Evolutionary conservation across 345 rosid genomes (phyloP), one percentile per base, ranked within the genome.

Genomic region (Populus tremula): DNA sequence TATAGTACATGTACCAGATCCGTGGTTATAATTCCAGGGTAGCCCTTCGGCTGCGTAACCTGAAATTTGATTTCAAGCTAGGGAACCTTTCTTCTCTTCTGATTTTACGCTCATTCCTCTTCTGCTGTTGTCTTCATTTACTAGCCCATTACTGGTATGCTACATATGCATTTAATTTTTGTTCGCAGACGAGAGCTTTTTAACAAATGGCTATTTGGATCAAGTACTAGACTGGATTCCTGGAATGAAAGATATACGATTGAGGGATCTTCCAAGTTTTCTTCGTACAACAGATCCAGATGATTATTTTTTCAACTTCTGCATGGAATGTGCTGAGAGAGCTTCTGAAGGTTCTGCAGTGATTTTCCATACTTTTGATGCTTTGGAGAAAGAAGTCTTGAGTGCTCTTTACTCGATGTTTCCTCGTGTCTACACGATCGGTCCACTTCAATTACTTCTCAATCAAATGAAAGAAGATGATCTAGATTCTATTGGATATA

Each of bases 311-410:
- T 59, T 73, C 17, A 73, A 10, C 21, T 36, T 14, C 61, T 8
- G 12, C 68, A 2, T 4, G 33, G 5, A 18, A 18, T 47, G 59
- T 27, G 21, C 38, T 8, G 16, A 2, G 17, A 74, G 47, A 25
- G 33, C 61, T 2, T 23, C 12, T 47, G 29, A 65, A 64, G 77
- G 61, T 20, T 25, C 50, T 17, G 77, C 59, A n/a, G 0, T 74
- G 1, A 74, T 74, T 29, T 69, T 74, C 41, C 67, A 64, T 56
- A 64, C 77, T 18, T 74, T 74, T 7, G 77, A 74, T 74, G 45
- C 35, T 2, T 50, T 74, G 8, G 77, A 74, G 8, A 43, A 64
- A 14, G 70, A 74, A 20, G 31, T 74, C 18, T 23, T 74, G n/a
- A 18, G 11, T 29, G 38, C 33, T 2, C 49, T 62, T 5, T 8